These are phyloP conservation scores for Fusarium equiseti DNA, from an alignment of 2,329 filamentous ascomycete genomes.

Conservation along the genomic window DNA sequence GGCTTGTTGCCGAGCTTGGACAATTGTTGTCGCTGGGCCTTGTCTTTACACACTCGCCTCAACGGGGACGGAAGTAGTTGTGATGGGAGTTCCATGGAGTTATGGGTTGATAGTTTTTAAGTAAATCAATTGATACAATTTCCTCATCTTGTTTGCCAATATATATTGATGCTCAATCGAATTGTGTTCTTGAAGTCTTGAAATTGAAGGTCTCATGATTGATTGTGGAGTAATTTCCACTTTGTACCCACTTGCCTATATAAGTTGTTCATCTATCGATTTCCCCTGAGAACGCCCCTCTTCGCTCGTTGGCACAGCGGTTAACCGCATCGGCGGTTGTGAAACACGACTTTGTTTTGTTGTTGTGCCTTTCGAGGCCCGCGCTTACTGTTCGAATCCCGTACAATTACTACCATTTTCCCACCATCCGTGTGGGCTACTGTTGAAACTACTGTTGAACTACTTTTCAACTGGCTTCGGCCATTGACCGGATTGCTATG, in stretches of 20 bases:
- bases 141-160: not conserved
- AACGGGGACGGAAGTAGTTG: slow-evolving; percentile 10
- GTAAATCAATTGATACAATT: slow-evolving; percentile 20
- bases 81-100: slow-evolving; percentile 34
- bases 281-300: not conserved
- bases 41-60: slow-evolving; percentile 12
- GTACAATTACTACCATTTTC: slow-evolving; percentile 31
- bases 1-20: not conserved
- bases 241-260: not conserved
- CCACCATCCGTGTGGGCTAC: not conserved
- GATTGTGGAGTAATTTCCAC: not conserved
- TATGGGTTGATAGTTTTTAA: slow-evolving; percentile 20
- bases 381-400: slow-evolving; percentile 24
- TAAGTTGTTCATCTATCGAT: rapidly evolving
- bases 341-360: not conserved
- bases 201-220: not conserved
- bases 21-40: not conserved
- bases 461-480: too few relatives aligned
- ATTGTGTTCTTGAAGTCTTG: not conserved
- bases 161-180: not conserved
- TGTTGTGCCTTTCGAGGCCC: not conserved
- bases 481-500: not conserved
- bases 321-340: not conserved
- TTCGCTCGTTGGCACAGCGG: slow-evolving; percentile 7
- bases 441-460: too few relatives aligned